Base-by-base conservation (phyloP, 2,329 filamentous ascomycete genomes). In the Coniochaeta sp. region DNA sequence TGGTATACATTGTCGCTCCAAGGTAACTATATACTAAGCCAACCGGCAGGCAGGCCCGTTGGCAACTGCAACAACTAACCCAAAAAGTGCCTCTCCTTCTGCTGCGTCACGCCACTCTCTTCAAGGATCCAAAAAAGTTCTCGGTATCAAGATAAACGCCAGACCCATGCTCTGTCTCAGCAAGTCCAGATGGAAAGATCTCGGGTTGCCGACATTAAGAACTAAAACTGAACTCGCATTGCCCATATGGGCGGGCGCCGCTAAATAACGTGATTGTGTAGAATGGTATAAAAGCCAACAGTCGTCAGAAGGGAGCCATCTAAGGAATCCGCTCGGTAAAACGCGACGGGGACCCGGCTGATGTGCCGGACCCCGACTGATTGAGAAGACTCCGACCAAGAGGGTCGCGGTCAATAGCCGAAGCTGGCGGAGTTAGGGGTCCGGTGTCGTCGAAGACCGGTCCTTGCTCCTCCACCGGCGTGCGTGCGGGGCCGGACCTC, bases 401-500 rank as follows among this genome's bases (percentile, higher is more conserved):
- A 17, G 64, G 57, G 24, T 70, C 66, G 8, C 61, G 64, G 61
- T 60, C 66, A 64, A 69, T 65, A 28, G 69, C 59, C 22, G 68
- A 67, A 31, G 65, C 64, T 22, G 72, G 66, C 14, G 70, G 67
- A 4, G 69, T 64, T 28, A 68, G 67, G 36, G 67, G 67, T 47
- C 72, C 72, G 19, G 62, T 61, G n/a, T 64, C 64, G 57, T 74
- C 72, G 28, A 72, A 67, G 60, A 82, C 82, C 0, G 81, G 81
- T 26, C 76, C 79, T 57, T 80, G 76, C 61, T 83, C 80, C 61
- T 82, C 81, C 17, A 88, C 74, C 1, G 87, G 83, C 3, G 83
- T 86, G 59, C 85, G 81, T 19, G 82, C 85, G 17, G 87, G 87
- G n/a, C 87, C 83, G n/a, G 83, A 80, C 63, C 85, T 79, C 68